Evolutionary conservation across 75 land plant genomes (phyloP).

Genomic region (Cunninghamia lanceolata): DNA sequence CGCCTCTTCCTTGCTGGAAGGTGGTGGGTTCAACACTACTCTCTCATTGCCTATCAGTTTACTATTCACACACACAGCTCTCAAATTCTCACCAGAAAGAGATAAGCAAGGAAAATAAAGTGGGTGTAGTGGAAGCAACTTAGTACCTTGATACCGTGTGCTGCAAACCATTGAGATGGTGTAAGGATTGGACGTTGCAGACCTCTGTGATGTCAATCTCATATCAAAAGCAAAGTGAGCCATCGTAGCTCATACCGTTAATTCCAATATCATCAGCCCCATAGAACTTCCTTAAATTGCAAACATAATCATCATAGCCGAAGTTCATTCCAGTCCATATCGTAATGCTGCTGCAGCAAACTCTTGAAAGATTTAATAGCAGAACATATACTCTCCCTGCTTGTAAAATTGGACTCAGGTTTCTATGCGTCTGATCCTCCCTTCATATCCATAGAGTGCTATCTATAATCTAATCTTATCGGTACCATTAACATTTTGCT

Average conservation of each 20-base stretch:
- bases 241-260: background rate
- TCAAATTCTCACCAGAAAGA: background rate
- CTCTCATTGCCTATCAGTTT: slow-evolving; percentile 1
- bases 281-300: background rate
- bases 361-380: background rate
- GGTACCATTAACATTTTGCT: no score
- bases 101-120: background rate
- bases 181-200: background rate
- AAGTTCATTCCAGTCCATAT: background rate
- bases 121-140: background rate
- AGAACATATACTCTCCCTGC: background rate
- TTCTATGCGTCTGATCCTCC: background rate
- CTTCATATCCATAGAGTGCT: background rate
- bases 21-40: slow-evolving; percentile 33
- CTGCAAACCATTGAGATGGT: background rate
- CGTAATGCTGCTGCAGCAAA: background rate
- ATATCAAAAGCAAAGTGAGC: background rate
- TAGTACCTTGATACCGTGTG: background rate
- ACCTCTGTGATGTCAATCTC: background rate
- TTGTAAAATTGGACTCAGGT: background rate
- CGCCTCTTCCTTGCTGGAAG: slow-evolving; percentile 74
- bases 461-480: no score
- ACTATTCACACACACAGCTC: background rate
- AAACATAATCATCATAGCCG: background rate
- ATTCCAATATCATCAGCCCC: background rate